Percentiles rank a stretch among this genome's conserved stretches.
Evolutionary conservation across 1,284 basidiomycete species (phyloP).

Genomic region (Thecaphora thlaspeos): DNA sequence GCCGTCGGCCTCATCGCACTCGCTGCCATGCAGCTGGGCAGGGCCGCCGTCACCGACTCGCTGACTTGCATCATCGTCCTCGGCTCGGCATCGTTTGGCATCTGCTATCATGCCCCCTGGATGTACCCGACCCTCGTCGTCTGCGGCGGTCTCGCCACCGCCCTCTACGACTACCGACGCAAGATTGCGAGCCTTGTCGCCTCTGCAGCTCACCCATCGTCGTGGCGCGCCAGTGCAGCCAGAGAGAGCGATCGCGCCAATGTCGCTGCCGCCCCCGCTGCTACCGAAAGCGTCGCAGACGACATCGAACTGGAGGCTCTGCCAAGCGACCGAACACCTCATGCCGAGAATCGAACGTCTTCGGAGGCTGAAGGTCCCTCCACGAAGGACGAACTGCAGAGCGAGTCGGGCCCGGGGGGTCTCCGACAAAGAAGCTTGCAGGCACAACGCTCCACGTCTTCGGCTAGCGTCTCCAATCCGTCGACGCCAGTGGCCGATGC

Average conservation of each 20-base stretch:
- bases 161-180: conserved; percentile 54
- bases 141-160: conserved; percentile 53
- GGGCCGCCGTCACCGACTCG: conserved; percentile 62
- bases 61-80: conserved; percentile 63
- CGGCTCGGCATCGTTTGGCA: conserved; percentile 61
- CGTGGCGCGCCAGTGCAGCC: no score
- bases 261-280: no score
- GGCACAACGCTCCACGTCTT: no score
- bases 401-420: no score
- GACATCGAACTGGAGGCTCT: conserved; percentile 1
- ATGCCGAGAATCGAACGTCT: no score
- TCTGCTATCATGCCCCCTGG: conserved; percentile 62
- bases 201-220: not conserved
- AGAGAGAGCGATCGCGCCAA: no score
- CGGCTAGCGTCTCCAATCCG: no score
- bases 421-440: no score
- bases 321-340: not conserved
- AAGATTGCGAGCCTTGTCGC: conserved; percentile 1
- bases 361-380: no score
- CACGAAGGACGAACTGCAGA: no score
- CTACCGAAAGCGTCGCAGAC: not conserved
- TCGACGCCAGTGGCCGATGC: no score
- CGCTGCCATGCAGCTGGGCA: conserved; percentile 64
- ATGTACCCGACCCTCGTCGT: conserved; percentile 60
- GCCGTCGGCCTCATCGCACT: conserved; percentile 66